These are phyloP conservation scores for Pseudodiploospora longispora DNA, from an alignment of 2,329 filamentous ascomycete species.

Conservation along the genomic window DNA sequence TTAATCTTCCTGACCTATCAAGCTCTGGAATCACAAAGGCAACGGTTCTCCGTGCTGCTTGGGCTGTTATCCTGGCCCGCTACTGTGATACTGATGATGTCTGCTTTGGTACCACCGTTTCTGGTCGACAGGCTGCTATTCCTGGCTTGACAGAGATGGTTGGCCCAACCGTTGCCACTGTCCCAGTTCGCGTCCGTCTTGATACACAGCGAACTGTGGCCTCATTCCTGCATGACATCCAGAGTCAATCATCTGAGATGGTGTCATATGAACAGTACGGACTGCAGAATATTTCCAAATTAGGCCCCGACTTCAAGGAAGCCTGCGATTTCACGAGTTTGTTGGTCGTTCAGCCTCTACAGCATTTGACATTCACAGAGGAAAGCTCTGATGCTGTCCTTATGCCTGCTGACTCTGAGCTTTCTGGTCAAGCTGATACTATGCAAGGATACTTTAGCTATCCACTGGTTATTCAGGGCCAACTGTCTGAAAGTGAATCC, in stretches of 20 bases:
- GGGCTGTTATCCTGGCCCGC: background rate
- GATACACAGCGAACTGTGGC: constrained; percentile 21
- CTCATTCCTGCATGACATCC: constrained; percentile 31
- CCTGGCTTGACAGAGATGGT: constrained; percentile 1
- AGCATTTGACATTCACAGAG: background rate
- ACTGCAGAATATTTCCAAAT: constrained; percentile 12
- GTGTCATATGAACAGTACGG: constrained; percentile 9
- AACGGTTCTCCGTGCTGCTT: constrained; percentile 1
- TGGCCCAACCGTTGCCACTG: constrained; percentile 13
- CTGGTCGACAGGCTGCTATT: constrained; percentile 5
- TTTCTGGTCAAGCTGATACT: background rate
- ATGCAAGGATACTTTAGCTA: constrained; percentile 7
- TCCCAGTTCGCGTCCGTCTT: constrained; percentile 14
- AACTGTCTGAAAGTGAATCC: constrained; percentile 1
- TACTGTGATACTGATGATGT: constrained; percentile 3
- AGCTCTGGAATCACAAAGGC: constrained; percentile 1
- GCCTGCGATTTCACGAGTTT: constrained; percentile 10
- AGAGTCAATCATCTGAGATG: constrained; percentile 9
- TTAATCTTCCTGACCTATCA: background rate
- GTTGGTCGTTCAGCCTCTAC: constrained; percentile 9
- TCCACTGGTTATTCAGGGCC: constrained; percentile 1
- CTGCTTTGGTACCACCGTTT: constrained; percentile 2
- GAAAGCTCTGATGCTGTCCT: background rate
- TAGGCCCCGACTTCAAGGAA: constrained; percentile 8
- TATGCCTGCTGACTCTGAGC: constrained; percentile 1